A percentile compares a stretch with the other conserved stretches of the same genome.
phyloP scores from a whole-genome alignment of 2,329 filamentous ascomycete species.

The Penicillium sp. region DNA sequence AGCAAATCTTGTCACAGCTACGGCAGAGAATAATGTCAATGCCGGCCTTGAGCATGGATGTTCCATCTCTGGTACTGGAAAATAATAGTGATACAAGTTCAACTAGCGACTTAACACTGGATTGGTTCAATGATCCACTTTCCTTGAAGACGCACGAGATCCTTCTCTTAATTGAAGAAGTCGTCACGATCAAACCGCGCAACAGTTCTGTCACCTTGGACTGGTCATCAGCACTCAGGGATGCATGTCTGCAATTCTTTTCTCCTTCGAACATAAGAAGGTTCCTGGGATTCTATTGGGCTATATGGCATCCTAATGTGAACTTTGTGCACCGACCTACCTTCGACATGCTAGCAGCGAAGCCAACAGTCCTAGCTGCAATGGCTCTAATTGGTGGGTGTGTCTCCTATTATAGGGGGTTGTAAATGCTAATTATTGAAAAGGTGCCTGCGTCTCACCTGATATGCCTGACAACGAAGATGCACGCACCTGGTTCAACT shows the following conservation, averaged over 20 bases:
- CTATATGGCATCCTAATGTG: slow-evolving; percentile 34
- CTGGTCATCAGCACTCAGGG: slow-evolving; percentile 29
- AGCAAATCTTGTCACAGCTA: neutral
- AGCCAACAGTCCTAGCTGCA: slow-evolving; percentile 27
- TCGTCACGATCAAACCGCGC: slow-evolving; percentile 29
- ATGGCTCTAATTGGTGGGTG: slow-evolving; percentile 31
- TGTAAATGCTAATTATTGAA: neutral
- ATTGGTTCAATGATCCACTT: slow-evolving; percentile 27
- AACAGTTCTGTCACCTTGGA: slow-evolving; percentile 29
- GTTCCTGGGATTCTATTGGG: slow-evolving; percentile 31
- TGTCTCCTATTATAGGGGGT: neutral
- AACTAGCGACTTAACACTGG: slow-evolving; percentile 4
- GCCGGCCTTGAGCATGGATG: neutral
- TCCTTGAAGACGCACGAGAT: slow-evolving; percentile 33
- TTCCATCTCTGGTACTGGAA: slow-evolving; percentile 3
- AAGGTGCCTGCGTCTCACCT: slow-evolving; percentile 25
- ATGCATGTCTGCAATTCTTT: slow-evolving; percentile 20
- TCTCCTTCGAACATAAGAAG: slow-evolving; percentile 23
- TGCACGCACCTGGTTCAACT: slow-evolving; percentile 32
- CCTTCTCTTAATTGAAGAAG: slow-evolving; percentile 28
- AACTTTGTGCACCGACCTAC: slow-evolving; percentile 31
- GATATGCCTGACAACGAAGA: slow-evolving; percentile 25
- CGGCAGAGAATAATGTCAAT: neutral
- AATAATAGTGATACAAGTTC: slow-evolving; percentile 2
- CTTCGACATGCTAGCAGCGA: slow-evolving; percentile 26